Evolutionary conservation across 2,329 filamentous ascomycete species (phyloP).

Genomic region (Aaosphaeria arxii): DNA sequence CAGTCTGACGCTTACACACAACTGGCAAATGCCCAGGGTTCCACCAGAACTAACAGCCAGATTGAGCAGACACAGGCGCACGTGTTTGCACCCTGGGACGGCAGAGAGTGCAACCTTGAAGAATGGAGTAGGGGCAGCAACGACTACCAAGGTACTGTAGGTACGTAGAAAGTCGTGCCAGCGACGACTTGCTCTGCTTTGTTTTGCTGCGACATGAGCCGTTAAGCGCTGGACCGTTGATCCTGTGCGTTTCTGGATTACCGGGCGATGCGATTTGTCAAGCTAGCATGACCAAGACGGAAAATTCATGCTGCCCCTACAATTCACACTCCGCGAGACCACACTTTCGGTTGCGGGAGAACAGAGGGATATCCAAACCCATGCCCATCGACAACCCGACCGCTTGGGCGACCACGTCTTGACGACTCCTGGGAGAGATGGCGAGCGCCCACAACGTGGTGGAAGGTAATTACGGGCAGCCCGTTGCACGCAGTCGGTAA

Average conservation of each 20-base stretch:
- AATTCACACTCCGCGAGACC: slow-evolving; percentile 5
- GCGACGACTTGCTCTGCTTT: background rate
- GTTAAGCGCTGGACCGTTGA: background rate
- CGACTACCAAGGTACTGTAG: too few relatives aligned
- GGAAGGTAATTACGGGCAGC: slow-evolving; percentile 9
- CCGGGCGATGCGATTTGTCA: background rate
- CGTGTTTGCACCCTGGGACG: background rate
- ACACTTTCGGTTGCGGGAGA: slow-evolving; percentile 14
- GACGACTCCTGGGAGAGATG: slow-evolving; percentile 7
- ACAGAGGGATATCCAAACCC: slow-evolving; percentile 4
- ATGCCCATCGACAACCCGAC: slow-evolving; percentile 11
- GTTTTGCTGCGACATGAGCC: background rate
- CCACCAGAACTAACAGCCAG: background rate
- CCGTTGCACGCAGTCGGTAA: background rate
- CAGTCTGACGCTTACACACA: slow-evolving; percentile 5
- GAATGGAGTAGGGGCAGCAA: too few relatives aligned
- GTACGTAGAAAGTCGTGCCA: background rate
- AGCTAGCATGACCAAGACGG: background rate
- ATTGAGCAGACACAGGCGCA: background rate
- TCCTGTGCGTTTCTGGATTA: background rate
- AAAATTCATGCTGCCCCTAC: background rate
- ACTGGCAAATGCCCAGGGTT: slow-evolving; percentile 7
- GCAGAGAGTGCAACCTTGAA: background rate
- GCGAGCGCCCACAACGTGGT: slow-evolving; percentile 8
- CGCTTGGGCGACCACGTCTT: slow-evolving; percentile 9